These are phyloP conservation scores for Aspergillus neotritici DNA, from an alignment of 2,329 filamentous ascomycete species.

Conservation along the genomic window DNA sequence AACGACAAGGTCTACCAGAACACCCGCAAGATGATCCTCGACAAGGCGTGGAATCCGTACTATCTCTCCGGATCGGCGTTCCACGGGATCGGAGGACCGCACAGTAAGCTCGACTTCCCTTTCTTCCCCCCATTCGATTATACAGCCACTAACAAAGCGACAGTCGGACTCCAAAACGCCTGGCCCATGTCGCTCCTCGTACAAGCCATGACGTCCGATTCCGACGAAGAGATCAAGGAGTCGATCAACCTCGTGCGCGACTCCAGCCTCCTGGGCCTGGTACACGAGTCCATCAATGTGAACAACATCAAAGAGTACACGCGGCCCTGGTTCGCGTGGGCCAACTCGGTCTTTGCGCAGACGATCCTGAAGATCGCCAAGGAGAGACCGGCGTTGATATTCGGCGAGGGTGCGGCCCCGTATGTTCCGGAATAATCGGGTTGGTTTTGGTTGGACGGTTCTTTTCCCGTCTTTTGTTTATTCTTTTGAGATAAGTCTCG, in stretches of 20 bases:
- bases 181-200: constrained; percentile 96
- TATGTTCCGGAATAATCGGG: constrained; percentile 20
- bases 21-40: constrained; percentile 75
- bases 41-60: constrained; percentile 77
- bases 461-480: background rate
- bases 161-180: constrained; percentile 77
- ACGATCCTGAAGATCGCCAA: constrained; percentile 85
- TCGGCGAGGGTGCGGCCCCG: constrained; percentile 52
- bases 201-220: constrained; percentile 80
- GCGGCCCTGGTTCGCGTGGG: constrained; percentile 94
- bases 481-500: background rate
- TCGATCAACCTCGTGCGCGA: constrained; percentile 69
- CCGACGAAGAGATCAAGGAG: constrained; percentile 71
- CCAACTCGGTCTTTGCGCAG: constrained; percentile 91
- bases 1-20: constrained; percentile 74
- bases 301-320: constrained; percentile 67
- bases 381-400: constrained; percentile 82
- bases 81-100: constrained; percentile 77
- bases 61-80: constrained; percentile 73
- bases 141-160: constrained; percentile 39
- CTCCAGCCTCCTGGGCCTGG: constrained; percentile 68
- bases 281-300: constrained; percentile 91
- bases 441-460: too few species aligned
- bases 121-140: background rate
- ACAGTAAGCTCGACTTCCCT: constrained; percentile 40